Evolutionary conservation across 2,329 filamentous ascomycete genomes (phyloP), one percentile per base, ranked within the genome.

Genomic region (Penicillium palitans): DNA sequence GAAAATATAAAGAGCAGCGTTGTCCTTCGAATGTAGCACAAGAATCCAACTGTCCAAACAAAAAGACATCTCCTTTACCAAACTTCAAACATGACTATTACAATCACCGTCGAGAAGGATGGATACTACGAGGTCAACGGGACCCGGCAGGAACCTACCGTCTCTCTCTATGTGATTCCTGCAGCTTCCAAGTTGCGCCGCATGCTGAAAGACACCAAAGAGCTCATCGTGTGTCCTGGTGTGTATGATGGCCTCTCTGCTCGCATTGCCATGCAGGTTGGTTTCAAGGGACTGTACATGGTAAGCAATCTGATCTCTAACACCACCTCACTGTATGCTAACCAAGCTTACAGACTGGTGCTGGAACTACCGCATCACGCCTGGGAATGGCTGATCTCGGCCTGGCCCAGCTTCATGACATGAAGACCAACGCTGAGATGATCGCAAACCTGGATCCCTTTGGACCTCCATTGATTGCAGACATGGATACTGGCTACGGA

Each of bases 181-280:
- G 70, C 68, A 5, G 68, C 70, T n/a, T 65, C 66, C 25, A 72
- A 72, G 58, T 52, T 72, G 39, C 70, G 70, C 9, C 63, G 66
- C 3, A 66, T 68, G 58, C 54, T 72, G 5, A 64, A 60, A 7
- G 69, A 72, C 10, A 67, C 67, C 3, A 65, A 68, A 29, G 68
- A 70, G 5, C 48, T 72, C 52, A 71, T 89, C 40, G 79, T 87
- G 3, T 85, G 83, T 52, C 87, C 86, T 0, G 87, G 87, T 33
- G 86, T 90, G 2, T 88, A 88, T 67, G 87, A 90, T 77, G 87
- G 87, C 13, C 81, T 88, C 55, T 85, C 84, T 2, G 86, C 87
- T 0, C 79, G 87, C 1, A 82, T 90, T 57, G 86, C 86, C 1
- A 77, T 88, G 24, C 76, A 80, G 42, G 78, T 84, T n/a, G 86